Evolutionary conservation across 2,329 filamentous ascomycete genomes (phyloP).

Genomic region (Corynespora cassiicola): DNA sequence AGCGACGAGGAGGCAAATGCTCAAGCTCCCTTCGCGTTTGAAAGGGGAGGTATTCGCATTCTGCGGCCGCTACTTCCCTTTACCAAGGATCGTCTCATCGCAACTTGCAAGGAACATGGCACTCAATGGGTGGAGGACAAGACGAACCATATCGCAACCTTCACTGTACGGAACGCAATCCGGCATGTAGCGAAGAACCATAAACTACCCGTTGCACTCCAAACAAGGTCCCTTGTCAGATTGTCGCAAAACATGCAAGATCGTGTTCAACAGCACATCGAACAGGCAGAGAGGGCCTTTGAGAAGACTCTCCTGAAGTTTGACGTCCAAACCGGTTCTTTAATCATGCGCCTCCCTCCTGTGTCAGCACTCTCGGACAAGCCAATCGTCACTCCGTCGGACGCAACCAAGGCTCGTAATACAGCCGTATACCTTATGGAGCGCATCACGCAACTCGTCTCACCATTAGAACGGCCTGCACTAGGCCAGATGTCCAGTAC

Average conservation of each 20-base stretch:
- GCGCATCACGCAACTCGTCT: conserved; percentile 56
- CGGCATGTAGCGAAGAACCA: conserved; percentile 68
- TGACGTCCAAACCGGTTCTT: conserved; percentile 43
- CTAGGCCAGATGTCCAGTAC: conserved; percentile 52
- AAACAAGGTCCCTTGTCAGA: conserved; percentile 63
- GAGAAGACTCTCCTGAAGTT: conserved; percentile 53
- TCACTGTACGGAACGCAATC: conserved; percentile 83
- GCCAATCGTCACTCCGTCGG: conserved; percentile 18
- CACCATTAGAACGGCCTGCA: conserved; percentile 53
- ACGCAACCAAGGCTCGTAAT: conserved; percentile 27
- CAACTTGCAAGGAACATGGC: conserved; percentile 72
- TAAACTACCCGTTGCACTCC: conserved; percentile 72
- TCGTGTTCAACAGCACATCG: conserved; percentile 58
- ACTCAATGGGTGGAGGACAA: conserved; percentile 83
- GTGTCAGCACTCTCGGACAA: conserved; percentile 22
- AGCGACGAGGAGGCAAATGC: conserved; percentile 11
- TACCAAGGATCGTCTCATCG: conserved; percentile 74
- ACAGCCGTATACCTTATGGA: conserved; percentile 54
- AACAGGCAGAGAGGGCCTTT: conserved; percentile 64
- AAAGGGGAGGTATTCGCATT: conserved; percentile 70
- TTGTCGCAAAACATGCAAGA: conserved; percentile 55
- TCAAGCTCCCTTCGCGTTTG: conserved; percentile 50
- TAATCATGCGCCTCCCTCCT: conserved; percentile 37
- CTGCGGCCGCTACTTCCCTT: conserved; percentile 75
- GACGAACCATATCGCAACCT: conserved; percentile 78